Base-by-base conservation (phyloP, 2,329 filamentous ascomycete species). In the Cladorrhinum sp. region DNA sequence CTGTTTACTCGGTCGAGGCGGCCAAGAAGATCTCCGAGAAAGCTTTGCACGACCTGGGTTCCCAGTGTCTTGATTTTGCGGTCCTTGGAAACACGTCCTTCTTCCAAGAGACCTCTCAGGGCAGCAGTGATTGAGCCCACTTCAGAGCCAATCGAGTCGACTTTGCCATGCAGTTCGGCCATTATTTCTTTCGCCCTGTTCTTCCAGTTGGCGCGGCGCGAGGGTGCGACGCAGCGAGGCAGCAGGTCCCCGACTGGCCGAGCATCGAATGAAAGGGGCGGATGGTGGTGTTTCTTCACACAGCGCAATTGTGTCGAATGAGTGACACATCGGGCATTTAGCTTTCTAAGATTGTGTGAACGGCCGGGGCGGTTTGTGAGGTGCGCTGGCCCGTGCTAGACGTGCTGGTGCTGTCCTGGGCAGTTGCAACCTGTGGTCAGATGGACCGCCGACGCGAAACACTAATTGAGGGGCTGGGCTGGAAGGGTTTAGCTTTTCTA, bases 61-160 rank as follows among this genome's bases (percentile, higher is more conserved):
- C 30, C 62, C 6, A 67, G 65, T 46, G 64, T 64, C 59, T 68
- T 67, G 55, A 69, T 64, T 48, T 66, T 66, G 59, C 66, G 65
- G 16, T 49, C 28, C 16, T 60, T 51, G 10, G 53, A 53, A 20
- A 61, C 62, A 51, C 56, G 20, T 55, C 65, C 66, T 2, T 65
- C 50, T 9, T 66, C 58, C 10, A 68, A 58, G 56, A 67, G 68
- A 12, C 28, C 61, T 24, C 65, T 39, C n/a, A 69, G 59, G 3
- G 58, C 60, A 24, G 57, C 57, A 51, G 64, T 57, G 39, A 69
- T 65, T 39, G 61, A 58, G 58, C 62, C 57, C 60, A 69, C 48
- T 64, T 68, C 64, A 54, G 56, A 39, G 60, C 59, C 53, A 61
- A 68, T 59, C 36, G 57, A 63, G 54, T 67, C 66, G 62, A 66